Evolutionary conservation across 345 rosid genomes (phyloP).

Genomic region (Corymbia maculata): DNA sequence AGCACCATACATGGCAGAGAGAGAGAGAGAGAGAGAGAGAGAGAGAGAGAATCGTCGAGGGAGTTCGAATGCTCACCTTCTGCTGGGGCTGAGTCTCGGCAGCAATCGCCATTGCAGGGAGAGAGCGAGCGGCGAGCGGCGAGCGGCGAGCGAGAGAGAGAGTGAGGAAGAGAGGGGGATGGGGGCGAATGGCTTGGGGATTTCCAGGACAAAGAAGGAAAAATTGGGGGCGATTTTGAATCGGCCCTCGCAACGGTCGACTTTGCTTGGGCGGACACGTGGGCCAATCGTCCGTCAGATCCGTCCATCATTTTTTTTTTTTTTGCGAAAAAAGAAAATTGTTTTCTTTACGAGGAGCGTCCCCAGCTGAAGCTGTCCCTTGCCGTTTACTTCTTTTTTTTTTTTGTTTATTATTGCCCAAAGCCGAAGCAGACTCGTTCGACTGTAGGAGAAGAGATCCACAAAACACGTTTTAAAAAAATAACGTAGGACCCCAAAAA

Average conservation of each 20-base stretch:
- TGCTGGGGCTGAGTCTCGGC: constrained; percentile 49
- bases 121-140: not conserved
- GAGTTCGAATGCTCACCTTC: constrained; percentile 20
- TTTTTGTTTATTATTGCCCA: not conserved
- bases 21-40: too few species aligned
- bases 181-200: not conserved
- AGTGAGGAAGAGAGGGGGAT: not conserved
- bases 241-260: constrained; percentile 57
- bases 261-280: constrained; percentile 18
- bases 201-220: not conserved
- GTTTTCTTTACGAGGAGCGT: constrained; percentile 20
- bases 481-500: not conserved
- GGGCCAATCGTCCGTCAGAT: constrained; percentile 19
- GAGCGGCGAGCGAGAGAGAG: not conserved
- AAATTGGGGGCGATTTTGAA: not conserved
- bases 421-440: not conserved
- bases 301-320: not conserved
- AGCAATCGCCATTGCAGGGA: constrained; percentile 50
- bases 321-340: not conserved
- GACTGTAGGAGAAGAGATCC: not conserved
- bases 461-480: not conserved
- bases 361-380: not conserved
- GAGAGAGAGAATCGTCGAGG: not conserved
- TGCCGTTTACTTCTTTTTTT: not conserved
- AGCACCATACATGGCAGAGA: not conserved